Percentiles rank a stretch among this genome's conserved stretches.
phyloP scores from a whole-genome alignment of 495 filamentous ascomycete genomes.

The Tuber melanosporum region DNA sequence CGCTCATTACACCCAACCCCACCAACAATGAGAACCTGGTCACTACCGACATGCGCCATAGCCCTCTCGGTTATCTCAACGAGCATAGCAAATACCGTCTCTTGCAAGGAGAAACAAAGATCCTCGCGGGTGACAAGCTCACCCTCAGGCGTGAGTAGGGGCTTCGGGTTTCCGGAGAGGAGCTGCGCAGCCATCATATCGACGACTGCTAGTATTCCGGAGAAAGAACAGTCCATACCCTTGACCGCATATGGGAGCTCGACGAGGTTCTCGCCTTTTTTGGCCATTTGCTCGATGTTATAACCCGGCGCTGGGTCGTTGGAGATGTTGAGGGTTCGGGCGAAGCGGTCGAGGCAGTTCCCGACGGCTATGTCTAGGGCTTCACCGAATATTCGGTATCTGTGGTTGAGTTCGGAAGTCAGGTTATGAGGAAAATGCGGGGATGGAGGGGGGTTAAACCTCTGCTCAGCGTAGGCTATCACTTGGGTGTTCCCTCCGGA shows the following conservation, averaged over 20 bases:
- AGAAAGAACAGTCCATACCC: constrained; percentile 96
- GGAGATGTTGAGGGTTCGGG: constrained; percentile 76
- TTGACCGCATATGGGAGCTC: constrained; percentile 95
- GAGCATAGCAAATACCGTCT: constrained; percentile 92
- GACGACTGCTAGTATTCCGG: constrained; percentile 75
- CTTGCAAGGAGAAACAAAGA: constrained; percentile 89
- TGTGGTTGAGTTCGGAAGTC: not conserved
- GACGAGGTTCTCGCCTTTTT: constrained; percentile 63
- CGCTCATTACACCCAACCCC: constrained; percentile 98
- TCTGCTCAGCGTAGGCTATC: constrained; percentile 86
- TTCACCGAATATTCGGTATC: constrained; percentile 94
- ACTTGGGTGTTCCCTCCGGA: constrained; percentile 96
- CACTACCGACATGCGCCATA: constrained; percentile 92
- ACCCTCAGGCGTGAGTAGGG: constrained; percentile 43
- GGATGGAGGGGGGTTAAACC: constrained; percentile 38
- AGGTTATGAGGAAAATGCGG: constrained; percentile 8
- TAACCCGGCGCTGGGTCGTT: constrained; percentile 97
- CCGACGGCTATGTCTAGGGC: constrained; percentile 95
- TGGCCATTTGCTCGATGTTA: constrained; percentile 95
- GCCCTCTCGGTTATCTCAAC: constrained; percentile 98
- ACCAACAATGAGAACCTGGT: constrained; percentile 87
- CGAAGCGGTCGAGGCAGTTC: constrained; percentile 95
- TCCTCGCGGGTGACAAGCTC: constrained; percentile 67
- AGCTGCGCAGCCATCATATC: constrained; percentile 68
- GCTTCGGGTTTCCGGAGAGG: constrained; percentile 44